Base-by-base conservation (phyloP, 163 green algal genomes). In the Trebouxiophyceae sp. region DNA sequence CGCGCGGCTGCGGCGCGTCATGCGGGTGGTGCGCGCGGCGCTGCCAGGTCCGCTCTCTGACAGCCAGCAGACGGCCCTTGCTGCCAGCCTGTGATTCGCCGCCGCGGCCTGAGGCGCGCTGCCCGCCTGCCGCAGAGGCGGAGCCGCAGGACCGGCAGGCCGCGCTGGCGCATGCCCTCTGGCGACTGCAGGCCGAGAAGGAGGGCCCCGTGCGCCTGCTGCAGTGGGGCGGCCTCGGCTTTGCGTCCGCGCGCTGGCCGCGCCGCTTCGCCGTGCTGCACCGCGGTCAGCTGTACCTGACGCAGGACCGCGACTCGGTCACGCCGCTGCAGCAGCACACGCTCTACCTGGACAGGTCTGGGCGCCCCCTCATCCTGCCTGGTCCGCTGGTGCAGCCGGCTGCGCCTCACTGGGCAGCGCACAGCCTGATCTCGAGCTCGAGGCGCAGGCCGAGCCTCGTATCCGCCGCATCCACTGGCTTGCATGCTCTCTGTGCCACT, bases 1-100 rank as follows among this genome's bases (percentile, higher is more conserved):
- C 6, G 85, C 68, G 33, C 80, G 88, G 33, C 76, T 91, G 57
- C 71, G 84, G n/a, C 73, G 80, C 60, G 68, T 96, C 63, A 82
- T 96, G 85, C 68, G 60, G 19, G 80, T 91, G 8, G 28, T 95
- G 8, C 45, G 71, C 4, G 75, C 77, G 1, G 65, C 74, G 3
- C 12, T 77, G 30, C 64, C 70, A 55, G 33, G 71, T 77, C 12
- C 6, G n/a, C n/a, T n/a, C n/a, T n/a, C n/a, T n/a, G n/a, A n/a
- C n/a, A n/a, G n/a, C n/a, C n/a, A n/a, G n/a, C n/a, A n/a, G n/a
- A n/a, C n/a, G n/a, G n/a, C n/a, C n/a, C n/a, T n/a, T n/a, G n/a
- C n/a, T n/a, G n/a, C n/a, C n/a, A n/a, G n/a, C n/a, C n/a, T n/a
- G n/a, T n/a, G n/a, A n/a, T n/a, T n/a, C n/a, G n/a, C n/a, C n/a